Evolutionary conservation across 371 early-diverging fungal species (phyloP), one percentile per base, ranked within the genome.

Genomic region (Mortierella polycephala): DNA sequence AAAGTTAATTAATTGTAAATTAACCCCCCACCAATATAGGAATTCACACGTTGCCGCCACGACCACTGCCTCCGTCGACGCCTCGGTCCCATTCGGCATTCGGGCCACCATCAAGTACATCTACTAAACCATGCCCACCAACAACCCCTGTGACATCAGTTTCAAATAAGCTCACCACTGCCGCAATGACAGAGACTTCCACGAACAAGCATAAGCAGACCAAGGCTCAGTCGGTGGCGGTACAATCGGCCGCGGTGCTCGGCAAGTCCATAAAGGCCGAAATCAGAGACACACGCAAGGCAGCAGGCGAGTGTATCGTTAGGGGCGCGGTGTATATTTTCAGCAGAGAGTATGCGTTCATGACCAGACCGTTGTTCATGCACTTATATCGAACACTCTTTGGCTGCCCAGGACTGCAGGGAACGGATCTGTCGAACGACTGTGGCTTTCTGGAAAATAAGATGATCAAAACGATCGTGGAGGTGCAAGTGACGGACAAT

Each of bases 251-350:
- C 6, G 8, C 11, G n/a, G 16, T 47, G 37, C 12, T 7, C 45
- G 46, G 39, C 20, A 14, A 7, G 5, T 54, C 70, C n/a, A 23
- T 63, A 40, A 30, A 49, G 44, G 40, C 16, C 20, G 10, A 16
- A n/a, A 60, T 60, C 41, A 71, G 62, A 46, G 46, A 61, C 18
- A 46, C 53, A 30, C 61, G 39, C 23, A 54, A 23, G 46, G 61
- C 61, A 6, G 53, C 57, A 14, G 72, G 66, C 12, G 72, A 71
- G 37, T 62, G 56, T 16, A 71, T 71, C 37, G 5, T 66, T 5
- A 47, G 72, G 9, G 72, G 66, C 1, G n/a, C 44, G 11, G 18
- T 71, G 2, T 49, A 56, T 37, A 46, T 66, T 5, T 57, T 71
- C 51, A 61, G 57, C 37, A 45, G 72, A 11, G 23, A 53, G 7